Conservation (phyloP, 2,329 filamentous ascomycete species). For the Botrytis byssoidea region DNA sequence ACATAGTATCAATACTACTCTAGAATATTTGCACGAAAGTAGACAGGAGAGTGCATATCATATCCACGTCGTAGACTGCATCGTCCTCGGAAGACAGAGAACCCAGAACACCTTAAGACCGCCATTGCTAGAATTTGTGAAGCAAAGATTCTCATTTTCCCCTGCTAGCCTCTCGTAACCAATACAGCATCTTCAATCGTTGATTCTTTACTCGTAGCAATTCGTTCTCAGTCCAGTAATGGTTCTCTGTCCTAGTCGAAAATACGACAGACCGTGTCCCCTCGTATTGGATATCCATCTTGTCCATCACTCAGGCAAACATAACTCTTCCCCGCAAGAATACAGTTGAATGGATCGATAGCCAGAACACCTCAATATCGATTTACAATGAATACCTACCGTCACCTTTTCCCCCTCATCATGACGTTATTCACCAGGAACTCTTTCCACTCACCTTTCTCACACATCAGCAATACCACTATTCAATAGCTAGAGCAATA, state of each 20-base stretch:
- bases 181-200: neutral
- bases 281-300: too few species aligned
- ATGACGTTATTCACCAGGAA: neutral
- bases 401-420: too few species aligned
- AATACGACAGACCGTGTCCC: too few species aligned
- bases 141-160: neutral
- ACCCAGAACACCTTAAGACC: fast-evolving
- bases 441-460: neutral
- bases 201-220: neutral
- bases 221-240: neutral
- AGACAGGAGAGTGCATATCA: neutral
- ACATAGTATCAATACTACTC: neutral
- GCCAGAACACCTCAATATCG: neutral
- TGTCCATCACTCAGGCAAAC: neutral
- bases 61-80: neutral
- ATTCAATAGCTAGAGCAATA: neutral
- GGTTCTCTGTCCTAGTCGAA: neutral
- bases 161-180: neutral
- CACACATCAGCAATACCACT: neutral
- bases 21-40: neutral
- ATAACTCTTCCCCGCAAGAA: neutral
- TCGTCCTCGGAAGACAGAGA: neutral
- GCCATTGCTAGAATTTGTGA: neutral
- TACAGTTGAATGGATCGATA: neutral
- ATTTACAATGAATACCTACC: neutral